Base-by-base conservation (phyloP, 352 stramenopile species). In the Phytophthora pinifolia region DNA sequence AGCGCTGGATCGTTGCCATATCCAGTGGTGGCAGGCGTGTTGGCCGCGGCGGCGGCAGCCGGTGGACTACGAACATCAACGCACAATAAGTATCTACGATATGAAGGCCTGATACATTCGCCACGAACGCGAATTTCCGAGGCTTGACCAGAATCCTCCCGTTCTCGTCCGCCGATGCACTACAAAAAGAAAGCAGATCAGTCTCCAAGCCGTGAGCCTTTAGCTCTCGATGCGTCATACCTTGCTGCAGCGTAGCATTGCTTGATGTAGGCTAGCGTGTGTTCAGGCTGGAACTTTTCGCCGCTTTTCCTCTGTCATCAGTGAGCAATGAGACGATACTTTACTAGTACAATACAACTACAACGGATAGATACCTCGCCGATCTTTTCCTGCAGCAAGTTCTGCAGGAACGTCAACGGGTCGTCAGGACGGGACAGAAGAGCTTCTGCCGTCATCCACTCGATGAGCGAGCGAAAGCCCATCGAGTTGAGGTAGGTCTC, bases 391-490 rank as follows among this genome's bases (percentile, higher is more conserved):
- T 94, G 79, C 13, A 93, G 55, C 34, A 96, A 70, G 10, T 79
- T 69, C 18, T 79, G 74, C 18, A 96, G 74, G 50, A 96, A 96
- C 9, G 61, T 68, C n/a, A 97, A 56, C 14, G 89, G 89, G 54
- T 97, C 89, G 15, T 96, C 82, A 0, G 89, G 86, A 37, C 86
- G 74, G 14, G 83, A 86, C 27, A 96, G 51, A 45, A 97, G 71
- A 25, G 83, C 74, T 46, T 97, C 89, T 1, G 89, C 89, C 22
- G 88, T 96, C 62, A 97, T 64, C 83, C 86, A 97, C 67, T 97
- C 89, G 55, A 96, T 91, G 37, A 97, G 74, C 39, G 86, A 92
- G 43, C 88, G 89, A 56, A 96, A 97, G 49, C 89, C 86, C 54
- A 94, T 88, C 13, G 70, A 72, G 46, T 91, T 89, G 57, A 97